phyloP scores from a whole-genome alignment of 805 yeast species.

The Candida multigemmis region DNA sequence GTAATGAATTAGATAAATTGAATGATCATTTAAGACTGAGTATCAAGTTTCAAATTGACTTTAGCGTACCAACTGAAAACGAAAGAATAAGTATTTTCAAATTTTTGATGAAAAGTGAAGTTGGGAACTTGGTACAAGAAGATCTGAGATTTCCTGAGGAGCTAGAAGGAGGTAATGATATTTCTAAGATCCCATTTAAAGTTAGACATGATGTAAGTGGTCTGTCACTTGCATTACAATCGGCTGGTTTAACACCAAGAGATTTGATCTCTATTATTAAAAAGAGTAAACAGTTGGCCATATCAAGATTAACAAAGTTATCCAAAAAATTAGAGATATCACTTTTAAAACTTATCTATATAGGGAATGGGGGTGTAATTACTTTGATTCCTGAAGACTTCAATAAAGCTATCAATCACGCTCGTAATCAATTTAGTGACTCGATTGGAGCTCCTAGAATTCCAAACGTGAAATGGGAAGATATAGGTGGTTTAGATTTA shows the following conservation, averaged over 20 bases:
- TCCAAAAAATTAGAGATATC: constrained; percentile 11
- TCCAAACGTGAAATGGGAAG: constrained; percentile 94
- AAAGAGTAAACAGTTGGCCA: constrained; percentile 51
- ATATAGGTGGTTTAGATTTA: constrained; percentile 88
- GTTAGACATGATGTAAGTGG: constrained; percentile 40
- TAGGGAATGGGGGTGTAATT: constrained; percentile 49
- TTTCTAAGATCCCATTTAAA: constrained; percentile 10
- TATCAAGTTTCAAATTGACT: constrained; percentile 67
- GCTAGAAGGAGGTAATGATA: constrained; percentile 8
- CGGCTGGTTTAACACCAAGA: constrained; percentile 87
- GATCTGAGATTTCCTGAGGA: constrained; percentile 11
- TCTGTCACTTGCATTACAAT: constrained; percentile 61
- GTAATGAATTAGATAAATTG: constrained; percentile 62
- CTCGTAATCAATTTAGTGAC: constrained; percentile 82
- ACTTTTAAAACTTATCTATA: constrained; percentile 21
- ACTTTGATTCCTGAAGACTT: constrained; percentile 52
- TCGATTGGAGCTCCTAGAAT: constrained; percentile 96
- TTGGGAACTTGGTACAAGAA: not conserved
- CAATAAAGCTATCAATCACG: constrained; percentile 63
- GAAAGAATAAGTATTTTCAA: constrained; percentile 63
- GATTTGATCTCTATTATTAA: constrained; percentile 68
- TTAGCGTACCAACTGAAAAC: constrained; percentile 68
- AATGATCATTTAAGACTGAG: constrained; percentile 57
- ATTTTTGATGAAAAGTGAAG: constrained; percentile 29
- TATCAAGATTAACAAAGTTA: constrained; percentile 35